Conservation (phyloP, 306 rosid genomes). For the Vicia faba region DNA sequence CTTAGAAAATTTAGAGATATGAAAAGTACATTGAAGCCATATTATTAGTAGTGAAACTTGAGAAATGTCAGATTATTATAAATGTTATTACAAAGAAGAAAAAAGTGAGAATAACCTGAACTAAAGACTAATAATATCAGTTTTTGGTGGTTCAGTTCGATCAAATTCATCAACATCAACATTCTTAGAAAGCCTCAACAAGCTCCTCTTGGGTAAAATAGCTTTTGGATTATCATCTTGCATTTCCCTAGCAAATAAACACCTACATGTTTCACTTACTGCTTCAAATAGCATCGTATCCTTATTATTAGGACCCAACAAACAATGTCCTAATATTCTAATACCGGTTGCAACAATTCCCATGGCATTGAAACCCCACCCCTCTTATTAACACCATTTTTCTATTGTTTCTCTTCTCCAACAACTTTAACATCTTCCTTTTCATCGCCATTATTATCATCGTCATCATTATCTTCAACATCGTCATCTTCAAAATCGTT, state of each 20-base stretch:
- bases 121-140: constrained; percentile 38
- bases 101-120: neutral
- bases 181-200: constrained; percentile 49
- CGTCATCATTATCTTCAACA: neutral
- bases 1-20: too few relatives aligned
- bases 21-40: too few relatives aligned
- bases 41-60: too few relatives aligned
- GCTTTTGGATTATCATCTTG: constrained; percentile 70
- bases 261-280: constrained; percentile 54
- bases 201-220: constrained; percentile 63
- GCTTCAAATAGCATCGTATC: constrained; percentile 33
- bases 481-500: neutral
- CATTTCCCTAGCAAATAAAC: constrained; percentile 60
- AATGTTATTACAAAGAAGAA: neutral
- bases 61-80: too few relatives aligned
- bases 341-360: constrained; percentile 65
- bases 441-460: neutral
- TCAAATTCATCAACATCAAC: constrained; percentile 23
- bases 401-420: neutral
- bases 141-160: constrained; percentile 30
- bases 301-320: constrained; percentile 45
- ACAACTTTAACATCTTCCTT: neutral
- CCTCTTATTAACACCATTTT: neutral
- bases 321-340: constrained; percentile 69
- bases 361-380: constrained; percentile 71